Evolutionary conservation across 345 rosid species (phyloP).

Genomic region (Euphorbia peplus): DNA sequence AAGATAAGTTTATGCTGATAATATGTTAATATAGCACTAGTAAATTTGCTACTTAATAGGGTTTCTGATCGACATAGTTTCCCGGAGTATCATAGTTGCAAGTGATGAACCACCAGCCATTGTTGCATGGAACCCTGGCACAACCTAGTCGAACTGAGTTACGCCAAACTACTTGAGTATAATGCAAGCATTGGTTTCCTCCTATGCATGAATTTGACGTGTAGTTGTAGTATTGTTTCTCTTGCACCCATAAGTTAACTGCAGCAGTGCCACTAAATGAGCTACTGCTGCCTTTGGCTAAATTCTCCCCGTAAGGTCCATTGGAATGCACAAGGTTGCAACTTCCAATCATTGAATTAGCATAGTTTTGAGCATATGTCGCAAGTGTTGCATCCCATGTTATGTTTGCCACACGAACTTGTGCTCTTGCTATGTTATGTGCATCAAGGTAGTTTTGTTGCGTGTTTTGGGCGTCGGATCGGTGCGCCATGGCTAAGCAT

Average conservation of each 20-base stretch:
- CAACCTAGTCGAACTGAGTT: slow-evolving; percentile 21
- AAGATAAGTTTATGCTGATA: no score
- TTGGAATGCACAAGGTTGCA: slow-evolving; percentile 19
- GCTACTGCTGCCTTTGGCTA: slow-evolving; percentile 14
- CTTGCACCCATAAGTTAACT: slow-evolving; percentile 53
- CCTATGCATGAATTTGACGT: slow-evolving; percentile 46
- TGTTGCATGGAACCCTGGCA: slow-evolving; percentile 14
- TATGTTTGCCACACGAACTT: slow-evolving; percentile 14
- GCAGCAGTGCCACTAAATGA: slow-evolving; percentile 32
- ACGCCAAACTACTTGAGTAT: slow-evolving; percentile 23
- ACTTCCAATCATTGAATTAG: neutral
- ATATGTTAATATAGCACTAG: no score
- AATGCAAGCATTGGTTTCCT: slow-evolving; percentile 28
- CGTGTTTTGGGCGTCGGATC: slow-evolving; percentile 7
- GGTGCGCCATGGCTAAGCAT: neutral
- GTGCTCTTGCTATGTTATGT: slow-evolving; percentile 18
- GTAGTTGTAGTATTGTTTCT: slow-evolving; percentile 48
- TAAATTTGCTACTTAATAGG: neutral
- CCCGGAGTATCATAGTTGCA: slow-evolving; percentile 25
- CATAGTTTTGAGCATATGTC: slow-evolving; percentile 21
- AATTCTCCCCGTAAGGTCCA: slow-evolving; percentile 23
- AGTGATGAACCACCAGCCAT: slow-evolving; percentile 1
- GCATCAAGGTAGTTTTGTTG: slow-evolving; percentile 13
- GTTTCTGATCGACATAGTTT: slow-evolving; percentile 17
- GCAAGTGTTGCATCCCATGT: slow-evolving; percentile 10